Percentiles rank a stretch among this genome's conserved stretches.
phyloP scores from a whole-genome alignment of 108 stramenopile genomes.

The Fistulifera solaris region DNA sequence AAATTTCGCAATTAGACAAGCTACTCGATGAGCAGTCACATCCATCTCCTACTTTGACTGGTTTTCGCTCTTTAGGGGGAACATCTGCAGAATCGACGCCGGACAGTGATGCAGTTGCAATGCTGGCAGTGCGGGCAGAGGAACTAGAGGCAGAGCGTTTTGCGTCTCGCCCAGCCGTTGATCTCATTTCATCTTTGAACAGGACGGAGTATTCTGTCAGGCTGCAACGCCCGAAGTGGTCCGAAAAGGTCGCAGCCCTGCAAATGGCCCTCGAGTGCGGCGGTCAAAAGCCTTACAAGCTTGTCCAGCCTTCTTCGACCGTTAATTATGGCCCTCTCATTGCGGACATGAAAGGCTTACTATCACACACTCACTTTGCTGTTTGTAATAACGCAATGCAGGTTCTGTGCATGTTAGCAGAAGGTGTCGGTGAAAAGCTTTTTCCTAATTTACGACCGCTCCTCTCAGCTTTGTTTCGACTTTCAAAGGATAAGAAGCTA shows the following conservation, averaged over 20 bases:
- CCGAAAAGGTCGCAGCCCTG: slow-evolving; percentile 77
- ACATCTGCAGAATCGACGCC: slow-evolving; percentile 14
- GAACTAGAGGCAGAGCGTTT: slow-evolving; percentile 49
- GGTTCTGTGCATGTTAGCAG: slow-evolving; percentile 69
- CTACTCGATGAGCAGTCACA: slow-evolving; percentile 31
- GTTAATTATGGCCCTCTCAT: slow-evolving; percentile 65
- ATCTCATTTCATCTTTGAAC: slow-evolving; percentile 46
- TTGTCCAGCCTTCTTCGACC: slow-evolving; percentile 39
- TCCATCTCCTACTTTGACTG: slow-evolving; percentile 22
- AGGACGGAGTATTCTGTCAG: slow-evolving; percentile 60
- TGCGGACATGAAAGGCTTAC: slow-evolving; percentile 54
- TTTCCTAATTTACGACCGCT: slow-evolving; percentile 66
- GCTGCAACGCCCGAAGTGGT: slow-evolving; percentile 69
- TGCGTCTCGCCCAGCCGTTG: slow-evolving; percentile 53
- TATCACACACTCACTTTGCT: slow-evolving; percentile 78
- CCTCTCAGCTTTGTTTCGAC: slow-evolving; percentile 32
- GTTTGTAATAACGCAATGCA: slow-evolving; percentile 65
- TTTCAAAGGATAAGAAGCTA: slow-evolving; percentile 85
- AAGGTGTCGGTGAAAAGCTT: slow-evolving; percentile 75
- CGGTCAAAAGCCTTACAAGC: slow-evolving; percentile 80
- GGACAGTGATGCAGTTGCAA: slow-evolving; percentile 37
- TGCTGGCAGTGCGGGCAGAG: slow-evolving; percentile 41
- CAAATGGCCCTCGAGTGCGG: slow-evolving; percentile 57
- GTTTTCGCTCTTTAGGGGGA: slow-evolving; percentile 22
- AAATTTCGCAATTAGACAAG: slow-evolving; percentile 57